phyloP scores from a whole-genome alignment of 208 protist species.

The Angomonas ambiguus region DNA sequence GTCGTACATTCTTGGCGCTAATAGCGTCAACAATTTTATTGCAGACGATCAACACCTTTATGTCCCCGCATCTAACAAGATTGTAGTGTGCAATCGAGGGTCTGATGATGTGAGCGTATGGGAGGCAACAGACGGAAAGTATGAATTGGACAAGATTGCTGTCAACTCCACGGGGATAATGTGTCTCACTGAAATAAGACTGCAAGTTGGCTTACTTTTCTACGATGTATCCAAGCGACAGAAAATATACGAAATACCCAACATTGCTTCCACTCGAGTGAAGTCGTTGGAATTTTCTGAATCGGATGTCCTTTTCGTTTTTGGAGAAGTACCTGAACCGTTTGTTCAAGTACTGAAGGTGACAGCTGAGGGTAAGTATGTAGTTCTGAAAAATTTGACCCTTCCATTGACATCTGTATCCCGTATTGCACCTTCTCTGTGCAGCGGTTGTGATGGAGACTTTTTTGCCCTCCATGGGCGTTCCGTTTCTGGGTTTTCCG shows the following conservation, averaged over 20 bases:
- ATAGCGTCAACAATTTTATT: slow-evolving; percentile 21
- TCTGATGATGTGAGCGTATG: slow-evolving; percentile 33
- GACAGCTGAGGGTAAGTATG: slow-evolving; percentile 17
- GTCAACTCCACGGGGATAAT: slow-evolving; percentile 27
- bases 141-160: slow-evolving; percentile 44
- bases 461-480: not conserved
- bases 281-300: slow-evolving; percentile 47
- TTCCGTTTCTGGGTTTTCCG: not conserved
- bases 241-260: slow-evolving; percentile 31
- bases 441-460: not conserved
- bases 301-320: slow-evolving; percentile 48
- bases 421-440: not conserved
- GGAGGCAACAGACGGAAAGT: slow-evolving; percentile 40
- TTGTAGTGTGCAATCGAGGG: slow-evolving; percentile 24
- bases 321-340: slow-evolving; percentile 28
- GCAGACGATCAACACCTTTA: slow-evolving; percentile 25
- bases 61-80: slow-evolving; percentile 35
- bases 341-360: slow-evolving; percentile 33
- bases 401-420: not conserved
- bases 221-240: slow-evolving; percentile 39
- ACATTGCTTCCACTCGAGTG: slow-evolving; percentile 43
- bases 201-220: slow-evolving; percentile 49
- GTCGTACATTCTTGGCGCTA: slow-evolving; percentile 24
- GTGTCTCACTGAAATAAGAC: slow-evolving; percentile 49
- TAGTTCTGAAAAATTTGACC: slow-evolving; percentile 6